Conservation (phyloP, 345 rosid genomes). For the Excoecaria agallocha region DNA sequence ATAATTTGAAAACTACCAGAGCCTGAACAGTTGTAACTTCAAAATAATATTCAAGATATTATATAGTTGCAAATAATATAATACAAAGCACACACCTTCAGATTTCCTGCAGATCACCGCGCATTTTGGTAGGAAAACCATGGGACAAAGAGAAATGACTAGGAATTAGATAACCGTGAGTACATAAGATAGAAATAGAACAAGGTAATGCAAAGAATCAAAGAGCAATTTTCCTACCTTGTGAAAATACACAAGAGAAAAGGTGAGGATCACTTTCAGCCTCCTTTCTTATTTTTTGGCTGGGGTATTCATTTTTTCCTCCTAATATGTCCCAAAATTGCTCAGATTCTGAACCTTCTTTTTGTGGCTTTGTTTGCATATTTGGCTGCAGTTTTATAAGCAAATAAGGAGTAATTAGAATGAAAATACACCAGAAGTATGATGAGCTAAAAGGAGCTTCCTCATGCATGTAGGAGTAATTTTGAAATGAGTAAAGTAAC, state of each 20-base stretch:
- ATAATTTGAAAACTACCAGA: neutral
- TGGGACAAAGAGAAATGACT: slow-evolving; percentile 16
- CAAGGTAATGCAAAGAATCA: neutral
- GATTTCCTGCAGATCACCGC: slow-evolving; percentile 55
- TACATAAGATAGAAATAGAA: slow-evolving; percentile 9
- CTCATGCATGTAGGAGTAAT: slow-evolving; percentile 6
- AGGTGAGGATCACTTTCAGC: slow-evolving; percentile 93
- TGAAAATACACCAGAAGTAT: slow-evolving; percentile 4
- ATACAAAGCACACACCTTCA: slow-evolving; percentile 61
- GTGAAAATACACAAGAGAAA: slow-evolving; percentile 73
- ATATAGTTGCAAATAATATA: slow-evolving; percentile 4
- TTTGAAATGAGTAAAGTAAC: neutral
- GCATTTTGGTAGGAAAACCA: slow-evolving; percentile 28
- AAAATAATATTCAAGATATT: slow-evolving; percentile 7
- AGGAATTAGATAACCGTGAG: slow-evolving; percentile 19
- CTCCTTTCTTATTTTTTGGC: slow-evolving; percentile 63
- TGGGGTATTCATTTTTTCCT: slow-evolving; percentile 79
- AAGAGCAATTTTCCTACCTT: slow-evolving; percentile 42
- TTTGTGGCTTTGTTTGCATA: slow-evolving; percentile 69
- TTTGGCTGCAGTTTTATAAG: slow-evolving; percentile 65
- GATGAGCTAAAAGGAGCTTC: slow-evolving; percentile 1
- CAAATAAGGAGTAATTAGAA: slow-evolving; percentile 11
- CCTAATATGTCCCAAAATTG: slow-evolving; percentile 89
- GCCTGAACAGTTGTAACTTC: neutral
- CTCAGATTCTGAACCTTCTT: slow-evolving; percentile 92